phyloP scores from a whole-genome alignment of 768 basidiomycete species.

The button mushroom (Agaricus bisporus) region DNA sequence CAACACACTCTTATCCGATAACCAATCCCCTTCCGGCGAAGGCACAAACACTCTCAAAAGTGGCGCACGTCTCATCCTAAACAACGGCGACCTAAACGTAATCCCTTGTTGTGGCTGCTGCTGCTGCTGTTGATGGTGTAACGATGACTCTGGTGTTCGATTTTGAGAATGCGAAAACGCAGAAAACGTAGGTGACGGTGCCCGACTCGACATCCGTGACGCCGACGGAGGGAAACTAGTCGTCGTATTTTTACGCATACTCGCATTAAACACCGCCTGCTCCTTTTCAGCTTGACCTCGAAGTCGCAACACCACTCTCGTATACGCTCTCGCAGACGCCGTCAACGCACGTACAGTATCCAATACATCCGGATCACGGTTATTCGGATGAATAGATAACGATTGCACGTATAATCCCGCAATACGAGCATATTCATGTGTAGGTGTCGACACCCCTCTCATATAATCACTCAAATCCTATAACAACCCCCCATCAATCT shows the following conservation, averaged over 20 bases:
- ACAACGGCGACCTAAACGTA: constrained; percentile 65
- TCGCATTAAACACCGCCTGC: constrained; percentile 21
- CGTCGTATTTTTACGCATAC: constrained; percentile 6
- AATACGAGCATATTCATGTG: constrained; percentile 62
- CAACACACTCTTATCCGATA: constrained; percentile 73
- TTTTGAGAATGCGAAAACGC: constrained; percentile 39
- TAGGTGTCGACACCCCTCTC: constrained; percentile 71
- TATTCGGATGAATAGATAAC: constrained; percentile 32
- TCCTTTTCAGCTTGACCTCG: constrained; percentile 73
- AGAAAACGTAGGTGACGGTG: constrained; percentile 58
- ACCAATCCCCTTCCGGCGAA: constrained; percentile 81
- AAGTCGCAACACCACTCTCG: constrained; percentile 71
- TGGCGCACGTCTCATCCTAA: constrained; percentile 66
- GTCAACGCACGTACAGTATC: constrained; percentile 47
- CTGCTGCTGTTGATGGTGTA: not conserved
- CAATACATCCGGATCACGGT: constrained; percentile 32
- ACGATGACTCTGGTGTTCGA: constrained; percentile 14
- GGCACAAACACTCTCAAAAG: constrained; percentile 79
- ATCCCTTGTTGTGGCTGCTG: constrained; percentile 13
- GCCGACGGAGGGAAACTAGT: constrained; percentile 16
- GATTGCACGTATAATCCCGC: constrained; percentile 54
- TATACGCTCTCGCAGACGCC: constrained; percentile 67
- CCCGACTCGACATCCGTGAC: constrained; percentile 51
- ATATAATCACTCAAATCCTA: constrained; percentile 79
- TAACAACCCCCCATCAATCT: constrained; percentile 12